Evolutionary conservation across 2,329 filamentous ascomycete genomes (phyloP), one percentile per base, ranked within the genome.

Genomic region (Trichothecium roseum): DNA sequence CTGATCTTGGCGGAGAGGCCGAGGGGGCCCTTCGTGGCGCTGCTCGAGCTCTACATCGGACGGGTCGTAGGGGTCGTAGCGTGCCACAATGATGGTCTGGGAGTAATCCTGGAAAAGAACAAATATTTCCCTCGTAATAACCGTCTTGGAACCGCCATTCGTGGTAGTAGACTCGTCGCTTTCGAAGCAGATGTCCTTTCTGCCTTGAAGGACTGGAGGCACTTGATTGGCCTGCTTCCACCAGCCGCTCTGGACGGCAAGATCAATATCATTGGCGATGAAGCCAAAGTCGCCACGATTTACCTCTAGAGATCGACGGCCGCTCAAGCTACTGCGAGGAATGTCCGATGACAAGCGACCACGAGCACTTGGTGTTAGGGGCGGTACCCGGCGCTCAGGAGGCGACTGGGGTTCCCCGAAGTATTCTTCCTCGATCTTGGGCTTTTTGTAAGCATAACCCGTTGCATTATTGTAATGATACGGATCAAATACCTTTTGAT

Each of bases 101-200:
- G 88, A 95, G 57, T 98, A 98, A 60, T 98, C 91, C 50, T 87
- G 80, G 63, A 85, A 98, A 8, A 98, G 63, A n/a, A 96, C 67
- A 47, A 82, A 91, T 29, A 95, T 70, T 40, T 88, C 78, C 45
- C 88, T 88, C 6, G 81, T 84, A 15, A 94, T 65, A 1, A 70
- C 72, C 1, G 77, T 77, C 53, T 79, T 81, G 18, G 83, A 78
- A 18, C 81, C 80, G 12, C 79, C 74, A 43, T 79, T 78, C 9
- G 73, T 70, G 12, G 80, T 73, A 6, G 72, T 78, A 2, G 79
- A 77, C 52, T 95, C 85, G 44, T 94, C 84, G 16, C 80, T 72
- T 56, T 96, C 87, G 35, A 77, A 82, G 36, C 86, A 73, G 13
- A 96, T 69, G 53, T 98, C 91, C 47, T 78, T 82, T 34, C 89